Evolutionary conservation across 495 filamentous ascomycete genomes (phyloP), one percentile per base, ranked within the genome.

Genomic region (Pseudoneurospora amorphoporcata): DNA sequence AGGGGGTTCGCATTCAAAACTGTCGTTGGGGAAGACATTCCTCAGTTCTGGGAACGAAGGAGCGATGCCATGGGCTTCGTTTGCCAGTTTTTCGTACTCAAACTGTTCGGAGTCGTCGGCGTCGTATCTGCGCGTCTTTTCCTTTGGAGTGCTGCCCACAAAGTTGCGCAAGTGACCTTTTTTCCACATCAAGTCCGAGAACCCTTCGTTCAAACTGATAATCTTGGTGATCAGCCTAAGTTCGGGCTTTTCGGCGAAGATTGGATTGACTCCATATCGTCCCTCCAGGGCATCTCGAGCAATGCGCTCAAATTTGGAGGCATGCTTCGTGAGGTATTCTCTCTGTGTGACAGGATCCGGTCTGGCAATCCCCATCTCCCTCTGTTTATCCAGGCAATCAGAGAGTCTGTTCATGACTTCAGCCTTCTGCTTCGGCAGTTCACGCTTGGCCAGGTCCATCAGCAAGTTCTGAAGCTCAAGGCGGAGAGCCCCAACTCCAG

Each of bases 341-440:
- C 70, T 71, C 69, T 77, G 69, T 85, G 84, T 69, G 75, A 65
- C 72, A 14, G 69, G 6, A 38, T 29, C 32, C 29, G 77, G 75
- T 12, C 86, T 74, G 39, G 83, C 73, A 0, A 76, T 73, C 12
- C 89, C 88, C 72, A 91, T 80, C 7, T 41, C 72, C 2, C 82
- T 65, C 9, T 87, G 79, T 10, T 75, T 69, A 2, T 76, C 72
- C 72, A 78, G 81, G 68, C 77, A 74, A 0, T 76, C 73, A 32
- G 73, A 76, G 1, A 88, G 76, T 42, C 81, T 79, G 35, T 81
- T 82, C 6, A 68, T 74, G 23, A 90, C 77, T 14, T 90, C 86
- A n/a, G 72, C 17, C 72, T 81, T 82, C 1, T 90, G 82, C 68
- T 82, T 80, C 0, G 86, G 86, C 65, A 90, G 89, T 53, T 86